Base-by-base conservation (phyloP, 495 filamentous ascomycete species). In the Podospora anserina region DNA sequence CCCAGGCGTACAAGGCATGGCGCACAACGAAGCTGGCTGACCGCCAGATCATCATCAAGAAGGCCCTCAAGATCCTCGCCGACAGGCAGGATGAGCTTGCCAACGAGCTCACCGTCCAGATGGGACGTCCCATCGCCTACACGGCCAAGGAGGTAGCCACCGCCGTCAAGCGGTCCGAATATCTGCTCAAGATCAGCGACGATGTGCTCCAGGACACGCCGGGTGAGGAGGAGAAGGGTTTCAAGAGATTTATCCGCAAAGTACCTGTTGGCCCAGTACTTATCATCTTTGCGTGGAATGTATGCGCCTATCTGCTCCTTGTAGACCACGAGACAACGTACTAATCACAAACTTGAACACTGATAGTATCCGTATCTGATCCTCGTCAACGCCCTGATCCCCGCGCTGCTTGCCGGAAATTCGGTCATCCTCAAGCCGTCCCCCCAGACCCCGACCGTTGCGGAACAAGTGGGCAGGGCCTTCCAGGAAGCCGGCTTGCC, bases 211-310 rank as follows among this genome's bases (percentile, higher is more conserved):
- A 82, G 65, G 90, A 94, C 71, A 92, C 91, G 0, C 83, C 87
- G 19, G 94, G 94, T 0, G 92, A 96, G 72, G 78, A 85, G 1
- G 91, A 97, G 77, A 87, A 89, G 67, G 93, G 93, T 0, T 96
- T 96, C 83, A 93, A 89, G 81, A 83, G 94, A 34, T 96, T 89
- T 75, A 95, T 97, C 77, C 88, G 88, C 72, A 94, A 95, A 74
- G 87, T 90, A 16, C 91, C 94, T 1, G 84, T 97, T 49, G 94
- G 94, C 6, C 90, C 92, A 5, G 90, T 92, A 30, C 82, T 97
- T 64, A 85, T 96, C 71, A 86, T 97, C 66, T 97, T 97, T 80
- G 91, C 94, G 15, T 97, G 94, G 94, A 97, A 97, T 77, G 92
- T 93, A 79, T 78, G 90, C 84, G 20, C 64, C 54, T 57, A 57